Conservation (phyloP, 2,329 filamentous ascomycete genomes). For the Hymenoscyphus repandus region DNA sequence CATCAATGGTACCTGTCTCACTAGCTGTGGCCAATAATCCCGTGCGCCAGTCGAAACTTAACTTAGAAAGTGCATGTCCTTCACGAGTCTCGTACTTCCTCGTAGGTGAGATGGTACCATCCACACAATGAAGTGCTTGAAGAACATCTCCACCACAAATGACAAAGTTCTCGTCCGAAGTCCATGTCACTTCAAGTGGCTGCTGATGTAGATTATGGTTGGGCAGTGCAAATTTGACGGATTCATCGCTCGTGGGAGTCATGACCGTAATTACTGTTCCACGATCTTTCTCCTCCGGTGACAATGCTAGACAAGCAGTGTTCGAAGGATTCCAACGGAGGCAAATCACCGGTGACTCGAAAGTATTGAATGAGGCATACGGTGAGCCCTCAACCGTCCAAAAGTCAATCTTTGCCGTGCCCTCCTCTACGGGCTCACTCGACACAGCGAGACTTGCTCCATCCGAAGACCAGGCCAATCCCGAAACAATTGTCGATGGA, state of each 20-base stretch:
- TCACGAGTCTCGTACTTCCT: constrained; percentile 48
- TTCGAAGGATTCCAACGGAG: constrained; percentile 55
- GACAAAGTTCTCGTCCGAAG: constrained; percentile 51
- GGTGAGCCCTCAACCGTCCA: constrained; percentile 50
- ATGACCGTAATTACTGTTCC: constrained; percentile 54
- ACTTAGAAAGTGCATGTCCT: constrained; percentile 49
- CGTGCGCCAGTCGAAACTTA: constrained; percentile 51
- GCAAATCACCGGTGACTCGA: constrained; percentile 57
- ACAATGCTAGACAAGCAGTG: constrained; percentile 51
- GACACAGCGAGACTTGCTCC: constrained; percentile 53
- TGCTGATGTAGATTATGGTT: constrained; percentile 47
- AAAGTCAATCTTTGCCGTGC: constrained; percentile 46
- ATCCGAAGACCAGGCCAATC: constrained; percentile 56
- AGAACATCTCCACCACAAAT: constrained; percentile 54
- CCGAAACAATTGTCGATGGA: constrained; percentile 49
- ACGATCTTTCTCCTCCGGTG: constrained; percentile 46
- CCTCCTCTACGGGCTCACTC: constrained; percentile 46
- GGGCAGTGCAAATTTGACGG: constrained; percentile 42
- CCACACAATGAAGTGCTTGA: constrained; percentile 42
- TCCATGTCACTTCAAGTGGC: constrained; percentile 56
- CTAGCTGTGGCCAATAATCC: constrained; percentile 53
- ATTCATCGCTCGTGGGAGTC: constrained; percentile 13
- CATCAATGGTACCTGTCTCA: constrained; percentile 55
- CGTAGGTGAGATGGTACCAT: constrained; percentile 40
- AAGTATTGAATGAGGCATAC: constrained; percentile 49